These are phyloP conservation scores for Fusarium burgessii DNA, from an alignment of 2,329 filamentous ascomycete genomes.

Conservation along the genomic window DNA sequence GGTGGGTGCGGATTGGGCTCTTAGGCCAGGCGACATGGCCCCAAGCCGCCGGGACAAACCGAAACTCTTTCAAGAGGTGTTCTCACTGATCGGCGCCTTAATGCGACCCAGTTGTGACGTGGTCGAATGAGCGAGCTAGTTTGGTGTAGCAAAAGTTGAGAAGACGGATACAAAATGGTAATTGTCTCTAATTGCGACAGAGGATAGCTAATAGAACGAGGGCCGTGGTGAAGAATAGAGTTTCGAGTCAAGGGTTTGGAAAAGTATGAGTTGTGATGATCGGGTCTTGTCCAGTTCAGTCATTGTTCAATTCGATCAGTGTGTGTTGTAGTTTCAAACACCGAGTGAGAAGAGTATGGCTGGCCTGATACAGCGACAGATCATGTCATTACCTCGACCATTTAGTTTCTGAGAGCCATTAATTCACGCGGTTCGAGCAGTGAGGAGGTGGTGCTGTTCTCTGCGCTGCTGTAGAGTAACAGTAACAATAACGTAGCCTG, in stretches of 20 bases:
- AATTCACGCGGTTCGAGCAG: slow-evolving; percentile 15
- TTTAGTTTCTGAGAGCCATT: slow-evolving; percentile 12
- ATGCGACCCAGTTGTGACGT: slow-evolving; percentile 45
- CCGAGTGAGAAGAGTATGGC: not conserved
- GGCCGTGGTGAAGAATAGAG: slow-evolving; percentile 2
- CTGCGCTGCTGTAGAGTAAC: not conserved
- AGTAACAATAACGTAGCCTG: slow-evolving; percentile 8
- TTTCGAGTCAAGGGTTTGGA: not conserved
- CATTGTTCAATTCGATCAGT: slow-evolving; percentile 1
- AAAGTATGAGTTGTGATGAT: not conserved
- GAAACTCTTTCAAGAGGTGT: slow-evolving; percentile 35
- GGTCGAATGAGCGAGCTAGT: slow-evolving; percentile 40
- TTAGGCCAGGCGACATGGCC: slow-evolving; percentile 16
- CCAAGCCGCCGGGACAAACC: slow-evolving; percentile 39
- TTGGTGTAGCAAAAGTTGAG: slow-evolving; percentile 8
- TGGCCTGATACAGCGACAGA: slow-evolving; percentile 2
- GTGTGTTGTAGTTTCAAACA: not conserved
- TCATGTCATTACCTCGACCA: slow-evolving; percentile 22
- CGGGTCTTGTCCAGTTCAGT: not conserved
- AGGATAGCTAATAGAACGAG: slow-evolving; percentile 8
- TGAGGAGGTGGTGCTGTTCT: not conserved
- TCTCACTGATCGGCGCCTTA: slow-evolving; percentile 35
- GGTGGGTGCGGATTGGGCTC: slow-evolving; percentile 25
- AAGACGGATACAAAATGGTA: slow-evolving; percentile 23
- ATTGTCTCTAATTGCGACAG: slow-evolving; percentile 24